Evolutionary conservation across 129 eudicot species (phyloP), one percentile per base, ranked within the genome.

Genomic region (Lonicera japonica): DNA sequence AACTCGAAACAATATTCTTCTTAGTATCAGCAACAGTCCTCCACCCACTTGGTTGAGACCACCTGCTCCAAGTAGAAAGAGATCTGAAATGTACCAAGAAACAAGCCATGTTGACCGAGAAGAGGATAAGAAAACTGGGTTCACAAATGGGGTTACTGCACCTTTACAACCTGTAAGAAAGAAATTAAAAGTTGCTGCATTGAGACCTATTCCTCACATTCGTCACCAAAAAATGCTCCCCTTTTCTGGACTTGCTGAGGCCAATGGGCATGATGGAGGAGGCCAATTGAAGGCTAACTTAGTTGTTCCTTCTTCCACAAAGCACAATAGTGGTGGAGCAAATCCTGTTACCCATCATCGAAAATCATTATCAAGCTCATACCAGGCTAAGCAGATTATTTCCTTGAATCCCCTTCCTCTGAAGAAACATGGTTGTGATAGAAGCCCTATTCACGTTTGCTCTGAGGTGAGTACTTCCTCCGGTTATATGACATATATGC

Each of bases 401-500:
- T 82, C 97, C 3, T 80, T 91, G 63, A 91, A 91, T 79, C 94
- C 95, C 0, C 83, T 87, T 69, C 97, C 97, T 63, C 66, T 91
- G 68, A 91, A 91, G 87, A 91, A 91, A 60, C 97, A 91, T 56
- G 97, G 95, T 68, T 91, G 97, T 40, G 90, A 78, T 53, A 82
- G 97, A 76, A 82, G 79, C 74, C 94, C 95, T n/a, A 76, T 91
- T 65, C 97, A 91, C 63, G 87, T 87, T 66, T 91, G 97, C 70
- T 75, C 94, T 19, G 97, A 90, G 97, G 97, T 86, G 73, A 63
- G 63, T 56, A 0, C 13, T 17, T 50, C 34, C 46, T 1, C n/a
- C n/a, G n/a, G n/a, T n/a, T n/a, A n/a, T n/a, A n/a, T n/a, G n/a
- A n/a, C n/a, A n/a, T n/a, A n/a, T n/a, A n/a, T n/a, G n/a, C n/a